Evolutionary conservation across 306 rosid genomes (phyloP).

Genomic region (Dicorynia guianensis): DNA sequence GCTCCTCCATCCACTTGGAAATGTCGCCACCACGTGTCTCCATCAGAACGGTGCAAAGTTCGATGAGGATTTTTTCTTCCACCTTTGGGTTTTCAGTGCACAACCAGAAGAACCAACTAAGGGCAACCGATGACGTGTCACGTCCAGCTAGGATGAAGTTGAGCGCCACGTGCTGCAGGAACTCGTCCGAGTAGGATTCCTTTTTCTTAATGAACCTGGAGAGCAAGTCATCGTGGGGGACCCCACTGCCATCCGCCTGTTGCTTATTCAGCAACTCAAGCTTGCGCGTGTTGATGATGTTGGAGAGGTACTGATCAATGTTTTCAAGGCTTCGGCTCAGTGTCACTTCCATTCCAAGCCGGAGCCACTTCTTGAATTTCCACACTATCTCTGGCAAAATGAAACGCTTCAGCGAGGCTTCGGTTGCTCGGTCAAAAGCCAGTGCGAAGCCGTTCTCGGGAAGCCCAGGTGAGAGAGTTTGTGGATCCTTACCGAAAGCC

Average conservation of each 20-base stretch:
- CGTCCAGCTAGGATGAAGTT: constrained; percentile 97
- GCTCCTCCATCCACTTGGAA: constrained; percentile 65
- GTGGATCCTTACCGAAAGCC: constrained; percentile 83
- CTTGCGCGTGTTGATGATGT: constrained; percentile 69
- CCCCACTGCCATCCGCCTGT: constrained; percentile 9
- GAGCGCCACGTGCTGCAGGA: constrained; percentile 84
- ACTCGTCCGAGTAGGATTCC: constrained; percentile 68
- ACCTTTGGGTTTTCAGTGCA: constrained; percentile 56
- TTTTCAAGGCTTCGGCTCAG: constrained; percentile 56
- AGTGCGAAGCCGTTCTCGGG: constrained; percentile 50
- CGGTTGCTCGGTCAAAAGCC: constrained; percentile 57
- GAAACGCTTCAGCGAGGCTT: constrained; percentile 53
- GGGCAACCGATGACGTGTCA: constrained; percentile 84
- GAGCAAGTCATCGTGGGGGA: constrained; percentile 69
- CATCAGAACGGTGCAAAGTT: constrained; percentile 67
- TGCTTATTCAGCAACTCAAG: constrained; percentile 52
- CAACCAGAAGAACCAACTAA: constrained; percentile 91
- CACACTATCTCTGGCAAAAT: constrained; percentile 46
- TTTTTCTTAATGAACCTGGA: constrained; percentile 90
- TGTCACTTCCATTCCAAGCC: constrained; percentile 66
- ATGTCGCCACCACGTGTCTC: constrained; percentile 72
- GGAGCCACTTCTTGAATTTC: constrained; percentile 54
- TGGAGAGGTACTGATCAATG: constrained; percentile 57
- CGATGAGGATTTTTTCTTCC: constrained; percentile 71
- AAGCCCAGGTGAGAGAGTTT: constrained; percentile 54